Base-by-base conservation (phyloP, 345 rosid genomes). In the Corchorus capsularis region DNA sequence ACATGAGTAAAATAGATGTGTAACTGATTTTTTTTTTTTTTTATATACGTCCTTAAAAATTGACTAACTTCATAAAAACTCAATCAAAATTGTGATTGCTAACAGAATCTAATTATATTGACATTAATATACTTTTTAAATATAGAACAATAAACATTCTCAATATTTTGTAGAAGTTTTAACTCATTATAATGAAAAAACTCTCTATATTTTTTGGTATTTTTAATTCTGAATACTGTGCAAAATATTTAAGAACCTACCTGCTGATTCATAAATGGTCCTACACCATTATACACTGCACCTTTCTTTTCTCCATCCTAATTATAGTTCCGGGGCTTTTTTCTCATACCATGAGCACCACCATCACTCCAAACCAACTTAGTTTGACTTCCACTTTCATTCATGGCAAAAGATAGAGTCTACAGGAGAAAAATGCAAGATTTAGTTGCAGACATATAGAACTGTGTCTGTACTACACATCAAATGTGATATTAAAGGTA, bases 311-410 rank as follows among this genome's bases (percentile, higher is more conserved):
- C 71, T 46, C 52, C 57, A 57, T 69, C 81, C 37, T 72, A 63
- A 47, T 80, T 78, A 74, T 50, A 63, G 17, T 52, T 75, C 60
- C 78, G 77, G 13, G 72, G 68, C 71, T 56, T 83, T 80, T 85
- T 86, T 66, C 79, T 81, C 46, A 41, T 65, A 62, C 57, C 73
- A 32, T 79, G 75, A 37, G 80, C 81, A 63, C 67, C 65, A 84
- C 82, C 82, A 17, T 89, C 84, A 43, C 82, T 86, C 97, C 98
- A 94, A 49, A 96, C 89, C 60, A 96, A 88, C 87, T 84, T 90
- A 39, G 97, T 87, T 83, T 92, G 97, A 72, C 85, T 78, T 79
- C 90, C 93, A 76, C 74, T 80, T 77, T 83, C 91, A 69, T 78
- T 84, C 69, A 22, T 80, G 59, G 85, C 80, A 72, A 78, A 94